A percentile compares a stretch with the other conserved stretches of the same genome.
Conservation (phyloP, 2,329 filamentous ascomycete genomes). For the Nigrospora sphaerica region DNA sequence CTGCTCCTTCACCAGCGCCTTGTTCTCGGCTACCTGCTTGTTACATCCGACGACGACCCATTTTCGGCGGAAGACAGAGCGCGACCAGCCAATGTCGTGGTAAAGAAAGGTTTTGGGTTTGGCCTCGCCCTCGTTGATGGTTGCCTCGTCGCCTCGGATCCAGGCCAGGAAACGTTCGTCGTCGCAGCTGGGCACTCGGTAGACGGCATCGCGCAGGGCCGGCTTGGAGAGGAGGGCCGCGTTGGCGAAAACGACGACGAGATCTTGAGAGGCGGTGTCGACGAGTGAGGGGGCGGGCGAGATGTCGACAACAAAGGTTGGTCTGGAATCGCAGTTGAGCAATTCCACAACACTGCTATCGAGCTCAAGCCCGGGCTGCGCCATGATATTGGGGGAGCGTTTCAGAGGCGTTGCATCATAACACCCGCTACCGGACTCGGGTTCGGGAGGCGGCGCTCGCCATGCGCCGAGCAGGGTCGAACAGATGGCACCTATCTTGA, state of each 20-base stretch:
- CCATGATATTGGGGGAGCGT: constrained; percentile 1
- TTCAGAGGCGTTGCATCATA: constrained; percentile 1
- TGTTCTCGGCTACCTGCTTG: constrained; percentile 14
- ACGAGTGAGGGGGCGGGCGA: neutral
- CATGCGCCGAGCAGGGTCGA: neutral
- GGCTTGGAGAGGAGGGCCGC: constrained; percentile 23
- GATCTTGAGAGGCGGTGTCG: constrained; percentile 6
- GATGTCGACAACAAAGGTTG: constrained; percentile 30
- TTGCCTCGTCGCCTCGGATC: constrained; percentile 19
- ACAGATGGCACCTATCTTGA: too few species aligned
- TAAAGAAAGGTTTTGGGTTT: constrained; percentile 14
- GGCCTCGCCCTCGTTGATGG: neutral
- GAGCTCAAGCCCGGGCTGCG: neutral
- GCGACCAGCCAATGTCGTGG: constrained; percentile 27
- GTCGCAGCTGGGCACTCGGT: constrained; percentile 19
- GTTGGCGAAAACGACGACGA: constrained; percentile 26
- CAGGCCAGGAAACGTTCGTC: constrained; percentile 31
- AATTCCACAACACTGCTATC: constrained; percentile 26
- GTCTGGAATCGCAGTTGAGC: constrained; percentile 31
- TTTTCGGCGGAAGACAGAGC: constrained; percentile 21
- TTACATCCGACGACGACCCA: constrained; percentile 34
- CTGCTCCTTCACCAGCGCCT: constrained; percentile 4
- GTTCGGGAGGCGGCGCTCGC: constrained; percentile 1
- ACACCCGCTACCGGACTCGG: neutral
- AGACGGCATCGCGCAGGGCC: constrained; percentile 22